Conservation (phyloP, 2,329 filamentous ascomycete species). For the Aspergillus fijiensis region DNA sequence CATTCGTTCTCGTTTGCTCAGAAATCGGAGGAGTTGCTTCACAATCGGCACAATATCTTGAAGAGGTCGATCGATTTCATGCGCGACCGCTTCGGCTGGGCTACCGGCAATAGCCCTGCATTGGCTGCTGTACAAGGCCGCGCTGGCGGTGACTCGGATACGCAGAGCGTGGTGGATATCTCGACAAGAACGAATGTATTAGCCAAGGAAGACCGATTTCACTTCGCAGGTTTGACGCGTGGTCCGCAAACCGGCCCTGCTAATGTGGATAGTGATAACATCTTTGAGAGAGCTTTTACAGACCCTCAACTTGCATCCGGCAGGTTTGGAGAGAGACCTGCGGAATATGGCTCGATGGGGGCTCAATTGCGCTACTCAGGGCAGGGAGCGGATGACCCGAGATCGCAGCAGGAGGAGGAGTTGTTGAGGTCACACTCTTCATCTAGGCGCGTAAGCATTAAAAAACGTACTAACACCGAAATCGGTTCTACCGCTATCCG, state of each 20-base stretch:
- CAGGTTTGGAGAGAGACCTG: constrained; percentile 21
- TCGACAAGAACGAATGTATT: constrained; percentile 78
- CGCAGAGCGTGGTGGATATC: constrained; percentile 87
- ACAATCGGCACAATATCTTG: constrained; percentile 87
- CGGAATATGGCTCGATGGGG: constrained; percentile 23
- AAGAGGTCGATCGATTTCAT: constrained; percentile 96
- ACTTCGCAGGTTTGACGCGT: constrained; percentile 46
- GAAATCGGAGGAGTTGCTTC: constrained; percentile 86
- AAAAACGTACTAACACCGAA: constrained; percentile 89
- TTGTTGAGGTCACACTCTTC: constrained; percentile 47
- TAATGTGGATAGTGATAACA: constrained; percentile 68
- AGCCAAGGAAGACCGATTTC: constrained; percentile 54
- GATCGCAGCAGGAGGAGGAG: constrained; percentile 32
- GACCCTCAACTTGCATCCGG: constrained; percentile 31
- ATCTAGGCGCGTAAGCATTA: constrained; percentile 67
- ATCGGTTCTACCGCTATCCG: constrained; percentile 71
- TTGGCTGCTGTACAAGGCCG: constrained; percentile 82
- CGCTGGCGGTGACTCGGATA: constrained; percentile 76
- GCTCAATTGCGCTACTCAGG: constrained; percentile 30
- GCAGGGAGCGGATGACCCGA: constrained; percentile 33
- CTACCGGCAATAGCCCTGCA: constrained; percentile 65
- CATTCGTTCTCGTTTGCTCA: constrained; percentile 98
- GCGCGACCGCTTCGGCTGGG: constrained; percentile 85
- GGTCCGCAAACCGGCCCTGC: constrained; percentile 82
- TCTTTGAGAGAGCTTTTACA: constrained; percentile 81